Conservation (phyloP, 2,329 filamentous ascomycete species). For the Diplodia intermedia region DNA sequence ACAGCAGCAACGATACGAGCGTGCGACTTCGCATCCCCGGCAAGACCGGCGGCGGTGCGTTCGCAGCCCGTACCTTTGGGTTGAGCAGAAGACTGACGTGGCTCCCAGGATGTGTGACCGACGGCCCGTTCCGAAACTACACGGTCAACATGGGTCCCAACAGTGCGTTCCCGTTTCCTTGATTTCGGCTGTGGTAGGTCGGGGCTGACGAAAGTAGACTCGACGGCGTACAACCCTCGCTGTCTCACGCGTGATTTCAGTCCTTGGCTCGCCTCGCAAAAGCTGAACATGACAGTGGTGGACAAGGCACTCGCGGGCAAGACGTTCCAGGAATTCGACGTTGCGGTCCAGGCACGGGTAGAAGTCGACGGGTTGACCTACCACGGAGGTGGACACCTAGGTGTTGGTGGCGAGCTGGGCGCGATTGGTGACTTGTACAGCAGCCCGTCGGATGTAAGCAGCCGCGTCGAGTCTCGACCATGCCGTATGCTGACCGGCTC, state of each 20-base stretch:
- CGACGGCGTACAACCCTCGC: constrained; percentile 27
- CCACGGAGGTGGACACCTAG: constrained; percentile 57
- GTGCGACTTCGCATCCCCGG: constrained; percentile 21
- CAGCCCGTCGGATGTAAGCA: constrained; percentile 7
- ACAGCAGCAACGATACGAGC: constrained; percentile 26
- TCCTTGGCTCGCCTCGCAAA: constrained; percentile 23
- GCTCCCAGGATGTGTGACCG: constrained; percentile 56
- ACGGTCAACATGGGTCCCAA: constrained; percentile 57
- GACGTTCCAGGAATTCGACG: constrained; percentile 27
- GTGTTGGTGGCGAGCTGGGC: constrained; percentile 42
- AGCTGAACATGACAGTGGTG: constrained; percentile 21
- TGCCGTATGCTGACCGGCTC: background rate
- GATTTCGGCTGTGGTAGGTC: background rate
- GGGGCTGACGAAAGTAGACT: constrained; percentile 6
- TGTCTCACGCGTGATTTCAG: constrained; percentile 22
- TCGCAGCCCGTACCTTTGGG: background rate
- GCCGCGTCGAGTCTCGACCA: background rate
- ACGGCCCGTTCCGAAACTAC: constrained; percentile 59
- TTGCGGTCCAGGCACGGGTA: background rate
- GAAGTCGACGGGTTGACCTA: constrained; percentile 18
- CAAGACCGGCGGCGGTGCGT: constrained; percentile 21
- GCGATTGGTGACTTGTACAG: constrained; percentile 19
- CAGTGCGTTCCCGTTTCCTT: background rate
- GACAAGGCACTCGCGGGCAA: constrained; percentile 11
- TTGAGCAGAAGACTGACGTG: constrained; percentile 42